Base-by-base conservation (phyloP, 805 yeast genomes). In the Dipodascus geniculatus region DNA sequence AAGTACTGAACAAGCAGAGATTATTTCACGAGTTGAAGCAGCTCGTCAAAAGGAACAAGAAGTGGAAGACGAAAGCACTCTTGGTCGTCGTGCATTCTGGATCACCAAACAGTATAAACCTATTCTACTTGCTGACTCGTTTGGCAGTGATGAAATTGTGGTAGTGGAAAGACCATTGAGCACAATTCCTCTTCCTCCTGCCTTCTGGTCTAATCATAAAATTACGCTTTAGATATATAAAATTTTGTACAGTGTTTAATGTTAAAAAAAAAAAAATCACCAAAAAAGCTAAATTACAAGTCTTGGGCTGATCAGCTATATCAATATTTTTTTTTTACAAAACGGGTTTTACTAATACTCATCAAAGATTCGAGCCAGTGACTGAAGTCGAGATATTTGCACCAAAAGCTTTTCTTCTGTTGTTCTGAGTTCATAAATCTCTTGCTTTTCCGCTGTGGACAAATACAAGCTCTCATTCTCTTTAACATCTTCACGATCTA, bases 401-500 rank as follows among this genome's bases (percentile, higher is more conserved):
- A 58, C 63, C 53, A 68, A 50, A 19, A 71, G 57, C 48, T 56
- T 60, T 48, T 63, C 68, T 58, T 72, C 74, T 8, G 55, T 52
- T n/a, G 44, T 49, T 17, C 60, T 42, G 57, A 85, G 75, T 58
- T 73, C 72, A 54, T 79, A 79, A 59, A 89, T 71, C 58, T 87
- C 91, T 54, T 80, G 76, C 58, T 86, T 71, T 67, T 91, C 99
- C 50, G 82, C 77, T 20, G 84, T 82, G 42, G 89, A 71, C 50
- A 93, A 69, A 56, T 85, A 74, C 60, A 84, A 88, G 28, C 78
- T 79, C 65, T 87, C 96, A 58, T 79, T 78, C 1, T 93, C 95
- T 62, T 79, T 81, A 17, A 91, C 96, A 64, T 93, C 98, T 57
- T 85, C 95, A 69, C 99, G 78, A 58, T 83, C 84, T 54, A 90